Conservation (phyloP, 2,329 filamentous ascomycete genomes). For the Rhynchosporium graminicola region DNA sequence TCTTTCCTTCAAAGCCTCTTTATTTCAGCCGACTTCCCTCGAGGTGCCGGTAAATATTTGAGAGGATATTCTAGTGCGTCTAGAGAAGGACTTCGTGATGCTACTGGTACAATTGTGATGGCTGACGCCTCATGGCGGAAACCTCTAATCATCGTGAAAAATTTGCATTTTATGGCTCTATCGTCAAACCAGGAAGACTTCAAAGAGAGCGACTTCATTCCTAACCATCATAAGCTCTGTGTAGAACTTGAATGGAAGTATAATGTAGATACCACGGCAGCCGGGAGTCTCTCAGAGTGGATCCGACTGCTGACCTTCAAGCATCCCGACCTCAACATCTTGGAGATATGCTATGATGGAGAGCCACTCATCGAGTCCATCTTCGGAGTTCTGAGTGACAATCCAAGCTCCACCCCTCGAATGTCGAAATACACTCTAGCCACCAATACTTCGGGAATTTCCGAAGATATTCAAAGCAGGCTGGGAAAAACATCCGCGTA, state of each 20-base stretch:
- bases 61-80: conserved; percentile 46
- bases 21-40: conserved; percentile 17
- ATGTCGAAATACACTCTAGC: conserved; percentile 7
- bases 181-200: conserved; percentile 30
- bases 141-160: conserved; percentile 48
- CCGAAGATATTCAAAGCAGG: background rate
- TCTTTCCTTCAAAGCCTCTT: conserved; percentile 14
- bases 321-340: conserved; percentile 14
- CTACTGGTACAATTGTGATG: conserved; percentile 49
- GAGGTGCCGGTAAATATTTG: conserved; percentile 44
- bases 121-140: conserved; percentile 40
- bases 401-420: conserved; percentile 6
- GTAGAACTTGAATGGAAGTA: conserved; percentile 49
- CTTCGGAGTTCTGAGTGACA: background rate
- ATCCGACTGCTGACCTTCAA: conserved; percentile 13
- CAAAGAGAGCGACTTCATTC: conserved; percentile 45
- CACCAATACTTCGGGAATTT: background rate
- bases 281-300: conserved; percentile 12
- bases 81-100: conserved; percentile 43
- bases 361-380: background rate
- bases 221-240: conserved; percentile 52
- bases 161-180: conserved; percentile 48
- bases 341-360: conserved; percentile 14
- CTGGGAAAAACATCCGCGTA: conserved; percentile 5
- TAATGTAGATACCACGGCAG: conserved; percentile 5